Base-by-base conservation (phyloP, 2,329 filamentous ascomycete species). In the Pestalotiopsis sp. region DNA sequence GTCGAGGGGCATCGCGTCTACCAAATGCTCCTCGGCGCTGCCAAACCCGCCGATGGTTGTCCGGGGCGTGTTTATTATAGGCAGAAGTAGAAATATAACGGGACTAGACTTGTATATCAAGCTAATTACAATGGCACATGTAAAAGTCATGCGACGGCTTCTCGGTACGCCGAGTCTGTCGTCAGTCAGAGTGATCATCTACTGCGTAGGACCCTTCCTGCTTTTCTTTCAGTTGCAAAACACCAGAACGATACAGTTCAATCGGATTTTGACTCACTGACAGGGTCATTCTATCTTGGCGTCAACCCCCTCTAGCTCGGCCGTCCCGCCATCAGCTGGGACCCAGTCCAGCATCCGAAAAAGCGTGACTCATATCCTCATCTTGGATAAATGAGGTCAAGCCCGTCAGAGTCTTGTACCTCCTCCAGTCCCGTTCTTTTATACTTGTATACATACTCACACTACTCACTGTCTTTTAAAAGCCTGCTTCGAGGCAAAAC, bases 1-100 rank as follows among this genome's bases (percentile, higher is more conserved):
- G 45, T 66, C 14, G 64, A 66, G 31, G 64, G 41, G 13, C 64
- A 66, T 58, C 45, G 64, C 6, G 27, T 36, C 14, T 66, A 38
- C 25, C 27, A 56, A 1, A 9, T 20, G 23, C 52, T 66, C 9
- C n/a, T 39, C 13, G 52, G 49, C 31, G 23, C 49, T 36, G 64
- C 64, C 49, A 66, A 66, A 31, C 64, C 45, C 20, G 41, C 20
- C 23, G 64, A 45, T 6, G 64, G 64, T 6, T 66, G 52, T 49
- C 64, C 49, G 3, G 64, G 64, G 25, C 45, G 64, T 14, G 36
- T 66, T 12, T 66, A 66, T 20, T 62, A 62, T 20, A 27, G 59
- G 20, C 41, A 38, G 6, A 20, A 62, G 25, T 62, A 62, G 31
- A 36, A 6, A 7, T 11, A 12, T n/a, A 52, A 9, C 9, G 7